Percentiles rank a stretch among this genome's conserved stretches.
phyloP scores from a whole-genome alignment of 1,284 basidiomycete genomes.

The Austroboletus novae-zelandiae region DNA sequence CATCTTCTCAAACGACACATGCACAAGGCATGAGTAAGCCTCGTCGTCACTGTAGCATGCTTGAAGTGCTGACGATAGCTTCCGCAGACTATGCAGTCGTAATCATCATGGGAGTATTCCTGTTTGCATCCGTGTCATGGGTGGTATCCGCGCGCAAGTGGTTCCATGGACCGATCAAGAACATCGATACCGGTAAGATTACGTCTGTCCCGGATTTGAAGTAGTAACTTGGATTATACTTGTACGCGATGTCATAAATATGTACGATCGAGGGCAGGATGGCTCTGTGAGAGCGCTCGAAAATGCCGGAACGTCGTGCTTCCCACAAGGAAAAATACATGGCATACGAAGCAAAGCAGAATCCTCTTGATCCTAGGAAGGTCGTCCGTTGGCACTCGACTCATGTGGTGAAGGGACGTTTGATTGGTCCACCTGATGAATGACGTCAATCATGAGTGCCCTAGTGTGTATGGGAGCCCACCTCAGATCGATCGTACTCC shows the following conservation, averaged over 20 bases:
- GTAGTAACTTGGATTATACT: not conserved
- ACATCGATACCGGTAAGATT: conserved; percentile 36
- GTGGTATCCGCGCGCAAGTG: conserved; percentile 63
- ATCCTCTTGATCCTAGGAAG: conserved; percentile 11
- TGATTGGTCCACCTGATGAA: conserved; percentile 16
- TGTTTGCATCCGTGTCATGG: conserved; percentile 65
- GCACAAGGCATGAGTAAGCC: conserved; percentile 54
- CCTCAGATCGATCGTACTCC: conserved; percentile 26
- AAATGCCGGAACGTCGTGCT: no score
- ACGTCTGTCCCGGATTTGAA: conserved; percentile 1
- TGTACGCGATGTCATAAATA: not conserved
- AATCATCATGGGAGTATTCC: conserved; percentile 60
- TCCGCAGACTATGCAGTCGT: conserved; percentile 64
- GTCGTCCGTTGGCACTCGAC: conserved; percentile 26
- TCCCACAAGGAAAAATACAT: no score
- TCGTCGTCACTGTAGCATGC: not conserved
- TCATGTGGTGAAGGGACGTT: conserved; percentile 22
- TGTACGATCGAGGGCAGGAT: not conserved
- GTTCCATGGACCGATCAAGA: conserved; percentile 67
- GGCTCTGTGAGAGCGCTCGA: not conserved
- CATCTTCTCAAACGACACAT: conserved; percentile 41
- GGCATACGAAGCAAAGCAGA: not conserved
- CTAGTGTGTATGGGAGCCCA: not conserved
- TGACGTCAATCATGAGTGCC: not conserved
- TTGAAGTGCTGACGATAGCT: not conserved